These are phyloP conservation scores for Mortierella hygrophila DNA, from an alignment of 192 early-diverging fungal genomes.

Conservation along the genomic window DNA sequence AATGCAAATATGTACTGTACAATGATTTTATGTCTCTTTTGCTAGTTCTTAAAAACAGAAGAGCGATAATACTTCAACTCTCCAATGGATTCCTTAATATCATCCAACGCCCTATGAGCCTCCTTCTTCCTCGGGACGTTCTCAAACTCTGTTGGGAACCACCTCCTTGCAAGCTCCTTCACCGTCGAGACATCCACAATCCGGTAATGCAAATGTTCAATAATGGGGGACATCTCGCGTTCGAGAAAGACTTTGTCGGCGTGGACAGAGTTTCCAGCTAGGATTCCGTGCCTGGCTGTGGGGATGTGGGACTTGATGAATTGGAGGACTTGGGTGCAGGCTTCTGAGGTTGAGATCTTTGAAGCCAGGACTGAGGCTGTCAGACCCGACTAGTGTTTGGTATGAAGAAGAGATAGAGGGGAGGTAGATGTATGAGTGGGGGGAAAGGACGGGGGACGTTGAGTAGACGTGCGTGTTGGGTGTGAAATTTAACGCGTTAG, in stretches of 20 bases:
- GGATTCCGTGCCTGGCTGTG: slow-evolving; percentile 66
- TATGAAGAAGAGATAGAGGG: neutral
- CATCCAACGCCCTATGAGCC: slow-evolving; percentile 87
- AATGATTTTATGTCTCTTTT: neutral
- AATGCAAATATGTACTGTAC: neutral
- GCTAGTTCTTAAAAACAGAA: slow-evolving; percentile 67
- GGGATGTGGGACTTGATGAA: slow-evolving; percentile 84
- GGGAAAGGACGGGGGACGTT: neutral
- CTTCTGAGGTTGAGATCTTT: slow-evolving; percentile 72
- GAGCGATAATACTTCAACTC: slow-evolving; percentile 86
- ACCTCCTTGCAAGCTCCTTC: slow-evolving; percentile 88
- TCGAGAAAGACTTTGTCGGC: slow-evolving; percentile 88
- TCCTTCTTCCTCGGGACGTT: slow-evolving; percentile 71
- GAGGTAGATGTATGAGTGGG: too few relatives aligned
- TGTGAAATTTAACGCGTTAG: neutral
- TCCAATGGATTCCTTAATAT: slow-evolving; percentile 92
- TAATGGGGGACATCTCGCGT: slow-evolving; percentile 83
- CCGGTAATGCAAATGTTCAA: slow-evolving; percentile 86
- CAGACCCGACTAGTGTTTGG: slow-evolving; percentile 73
- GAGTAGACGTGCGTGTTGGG: neutral
- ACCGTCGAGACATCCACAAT: slow-evolving; percentile 92
- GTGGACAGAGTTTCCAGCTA: slow-evolving; percentile 96
- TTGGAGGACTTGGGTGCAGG: slow-evolving; percentile 77
- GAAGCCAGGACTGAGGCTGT: slow-evolving; percentile 80
- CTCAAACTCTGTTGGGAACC: slow-evolving; percentile 72